Conservation (phyloP, 345 rosid genomes). For the Psidium guajava region DNA sequence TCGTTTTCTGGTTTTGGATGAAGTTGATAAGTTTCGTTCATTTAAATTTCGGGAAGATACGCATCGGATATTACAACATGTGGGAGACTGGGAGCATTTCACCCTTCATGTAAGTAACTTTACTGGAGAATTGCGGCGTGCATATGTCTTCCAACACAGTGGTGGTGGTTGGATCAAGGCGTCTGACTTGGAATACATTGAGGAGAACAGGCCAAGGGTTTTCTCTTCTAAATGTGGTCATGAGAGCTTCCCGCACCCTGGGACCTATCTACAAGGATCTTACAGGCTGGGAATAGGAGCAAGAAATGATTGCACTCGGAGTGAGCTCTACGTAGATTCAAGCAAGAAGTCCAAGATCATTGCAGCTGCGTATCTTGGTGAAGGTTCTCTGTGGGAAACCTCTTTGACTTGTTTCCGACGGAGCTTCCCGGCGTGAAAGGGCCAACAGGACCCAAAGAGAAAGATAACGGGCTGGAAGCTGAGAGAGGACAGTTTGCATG, state of each 20-base stretch:
- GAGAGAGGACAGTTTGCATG: no score
- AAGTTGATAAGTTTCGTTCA: no score
- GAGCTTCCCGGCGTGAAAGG: slow-evolving; percentile 94
- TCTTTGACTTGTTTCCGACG: slow-evolving; percentile 72
- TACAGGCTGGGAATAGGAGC: slow-evolving; percentile 67
- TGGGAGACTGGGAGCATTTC: slow-evolving; percentile 87
- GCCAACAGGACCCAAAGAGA: slow-evolving; percentile 93
- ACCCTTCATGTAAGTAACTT: slow-evolving; percentile 79
- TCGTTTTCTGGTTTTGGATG: no score
- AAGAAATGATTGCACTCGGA: slow-evolving; percentile 53
- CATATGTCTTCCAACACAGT: slow-evolving; percentile 82
- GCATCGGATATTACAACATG: no score
- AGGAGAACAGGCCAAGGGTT: slow-evolving; percentile 49
- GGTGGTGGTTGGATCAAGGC: slow-evolving; percentile 82
- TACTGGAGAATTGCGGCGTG: slow-evolving; percentile 70
- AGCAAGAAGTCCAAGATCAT: slow-evolving; percentile 50
- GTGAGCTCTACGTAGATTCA: slow-evolving; percentile 51
- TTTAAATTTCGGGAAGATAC: no score
- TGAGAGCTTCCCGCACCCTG: slow-evolving; percentile 78
- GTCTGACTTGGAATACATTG: slow-evolving; percentile 48
- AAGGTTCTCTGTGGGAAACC: slow-evolving; percentile 65
- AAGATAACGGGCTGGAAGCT: slow-evolving; percentile 77
- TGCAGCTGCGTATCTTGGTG: slow-evolving; percentile 72
- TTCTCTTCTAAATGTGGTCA: slow-evolving; percentile 83
- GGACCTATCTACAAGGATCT: slow-evolving; percentile 72